Conservation (phyloP, 129 eudicot species). For the Erigeron canadensis region DNA sequence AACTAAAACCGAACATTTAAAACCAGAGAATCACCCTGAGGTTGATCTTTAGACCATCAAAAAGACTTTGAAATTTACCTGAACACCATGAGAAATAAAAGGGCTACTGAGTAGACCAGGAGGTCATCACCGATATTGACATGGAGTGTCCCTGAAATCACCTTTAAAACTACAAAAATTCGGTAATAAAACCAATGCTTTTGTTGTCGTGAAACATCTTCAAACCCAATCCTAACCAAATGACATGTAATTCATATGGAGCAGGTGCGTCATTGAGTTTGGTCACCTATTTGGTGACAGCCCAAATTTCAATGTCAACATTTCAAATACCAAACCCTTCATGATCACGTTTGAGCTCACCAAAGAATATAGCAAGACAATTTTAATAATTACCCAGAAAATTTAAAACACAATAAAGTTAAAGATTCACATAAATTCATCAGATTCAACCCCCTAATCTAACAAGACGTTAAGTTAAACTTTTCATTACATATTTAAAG, state of each 20-base stretch:
- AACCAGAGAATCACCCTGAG: no score
- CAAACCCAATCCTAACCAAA: background rate
- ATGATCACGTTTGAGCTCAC: background rate
- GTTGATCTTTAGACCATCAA: no score
- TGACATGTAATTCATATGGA: background rate
- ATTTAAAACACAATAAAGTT: constrained; percentile 9
- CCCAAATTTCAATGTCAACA: background rate
- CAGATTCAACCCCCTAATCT: constrained; percentile 21
- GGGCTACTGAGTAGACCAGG: no score
- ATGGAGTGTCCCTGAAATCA: no score
- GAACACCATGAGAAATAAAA: no score
- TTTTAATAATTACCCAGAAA: background rate
- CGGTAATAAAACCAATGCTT: no score
- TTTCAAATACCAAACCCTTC: background rate
- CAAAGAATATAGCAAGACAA: background rate
- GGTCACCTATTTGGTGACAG: background rate
- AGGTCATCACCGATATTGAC: no score
- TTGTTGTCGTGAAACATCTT: no score
- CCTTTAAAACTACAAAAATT: no score
- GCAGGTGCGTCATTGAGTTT: background rate
- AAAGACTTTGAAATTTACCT: no score
- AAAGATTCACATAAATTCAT: constrained; percentile 14
- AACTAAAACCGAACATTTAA: no score
- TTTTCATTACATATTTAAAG: constrained; percentile 28
- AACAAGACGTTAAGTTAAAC: constrained; percentile 22